phyloP scores from a whole-genome alignment of 805 yeast genomes.

The Kluyveromyces lactis region DNA sequence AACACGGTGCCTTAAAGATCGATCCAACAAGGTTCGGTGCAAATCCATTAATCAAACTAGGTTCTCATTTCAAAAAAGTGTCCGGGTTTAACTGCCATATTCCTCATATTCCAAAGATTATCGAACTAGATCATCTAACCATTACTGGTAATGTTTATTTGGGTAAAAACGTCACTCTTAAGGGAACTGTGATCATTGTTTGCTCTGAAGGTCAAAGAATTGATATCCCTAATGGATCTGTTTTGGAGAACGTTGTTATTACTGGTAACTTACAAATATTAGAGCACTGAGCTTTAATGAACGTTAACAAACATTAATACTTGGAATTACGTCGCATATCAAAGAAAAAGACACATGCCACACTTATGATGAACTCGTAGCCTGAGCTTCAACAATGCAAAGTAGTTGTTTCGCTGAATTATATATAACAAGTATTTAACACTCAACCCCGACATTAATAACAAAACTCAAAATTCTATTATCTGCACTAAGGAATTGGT shows the following conservation, averaged over 20 bases:
- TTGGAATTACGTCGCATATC: background rate
- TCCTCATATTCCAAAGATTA: slow-evolving; percentile 90
- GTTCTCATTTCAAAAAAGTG: slow-evolving; percentile 94
- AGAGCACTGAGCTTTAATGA: slow-evolving; percentile 51
- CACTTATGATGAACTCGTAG: background rate
- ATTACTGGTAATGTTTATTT: slow-evolving; percentile 92
- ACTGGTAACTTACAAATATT: slow-evolving; percentile 93
- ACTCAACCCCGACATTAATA: too few species aligned
- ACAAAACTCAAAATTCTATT: too few species aligned
- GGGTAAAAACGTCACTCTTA: slow-evolving; percentile 84
- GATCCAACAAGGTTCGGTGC: slow-evolving; percentile 83
- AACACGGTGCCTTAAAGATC: slow-evolving; percentile 82
- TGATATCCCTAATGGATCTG: slow-evolving; percentile 94
- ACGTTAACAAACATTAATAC: background rate
- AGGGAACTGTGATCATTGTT: slow-evolving; percentile 96
- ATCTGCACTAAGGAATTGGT: too few species aligned
- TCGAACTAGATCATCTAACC: slow-evolving; percentile 94
- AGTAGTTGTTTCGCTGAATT: too few species aligned
- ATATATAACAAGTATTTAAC: too few species aligned
- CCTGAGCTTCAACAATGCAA: too few species aligned
- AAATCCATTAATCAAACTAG: slow-evolving; percentile 90
- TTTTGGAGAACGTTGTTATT: slow-evolving; percentile 91
- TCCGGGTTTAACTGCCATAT: slow-evolving; percentile 83
- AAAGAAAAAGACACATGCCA: background rate
- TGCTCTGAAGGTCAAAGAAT: slow-evolving; percentile 95